Conservation (phyloP, 768 basidiomycete species). For the Termitomyces sp. region DNA sequence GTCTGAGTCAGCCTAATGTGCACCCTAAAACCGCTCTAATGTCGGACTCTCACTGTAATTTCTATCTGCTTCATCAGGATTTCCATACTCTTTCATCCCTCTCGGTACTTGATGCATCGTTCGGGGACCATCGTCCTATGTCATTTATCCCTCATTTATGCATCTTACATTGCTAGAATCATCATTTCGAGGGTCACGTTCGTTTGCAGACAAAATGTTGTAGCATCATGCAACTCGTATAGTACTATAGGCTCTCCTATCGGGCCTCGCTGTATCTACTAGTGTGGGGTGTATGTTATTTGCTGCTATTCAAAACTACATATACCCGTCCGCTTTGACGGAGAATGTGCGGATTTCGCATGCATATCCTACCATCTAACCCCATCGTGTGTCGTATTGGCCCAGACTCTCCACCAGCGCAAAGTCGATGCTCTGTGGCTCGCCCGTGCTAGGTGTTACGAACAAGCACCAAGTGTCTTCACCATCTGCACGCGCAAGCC, state of each 20-base stretch:
- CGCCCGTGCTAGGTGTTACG: conserved; percentile 18
- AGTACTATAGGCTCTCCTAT: conserved; percentile 4
- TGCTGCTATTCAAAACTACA: neutral
- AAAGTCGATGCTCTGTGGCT: conserved; percentile 25
- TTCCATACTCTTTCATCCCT: neutral
- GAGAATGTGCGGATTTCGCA: too few species aligned
- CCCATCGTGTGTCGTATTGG: conserved; percentile 26
- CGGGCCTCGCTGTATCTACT: conserved; percentile 12
- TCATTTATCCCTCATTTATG: conserved; percentile 13
- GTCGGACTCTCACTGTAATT: conserved; percentile 10
- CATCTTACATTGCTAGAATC: conserved; percentile 4
- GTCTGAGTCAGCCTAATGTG: conserved; percentile 17
- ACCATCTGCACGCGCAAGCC: conserved; percentile 40
- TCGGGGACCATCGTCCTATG: neutral
- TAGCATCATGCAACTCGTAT: conserved; percentile 9
- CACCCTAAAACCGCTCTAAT: conserved; percentile 13
- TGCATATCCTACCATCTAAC: conserved; percentile 5
- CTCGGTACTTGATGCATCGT: neutral
- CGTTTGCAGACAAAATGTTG: conserved; percentile 8
- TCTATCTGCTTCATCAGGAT: conserved; percentile 1
- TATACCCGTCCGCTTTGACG: neutral
- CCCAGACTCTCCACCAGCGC: conserved; percentile 22
- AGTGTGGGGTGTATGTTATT: conserved; percentile 2
- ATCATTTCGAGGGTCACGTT: conserved; percentile 6
- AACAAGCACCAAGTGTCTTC: conserved; percentile 51